These are phyloP conservation scores for Cyclotella sp. DNA, from an alignment of 108 stramenopile genomes.

Conservation along the genomic window DNA sequence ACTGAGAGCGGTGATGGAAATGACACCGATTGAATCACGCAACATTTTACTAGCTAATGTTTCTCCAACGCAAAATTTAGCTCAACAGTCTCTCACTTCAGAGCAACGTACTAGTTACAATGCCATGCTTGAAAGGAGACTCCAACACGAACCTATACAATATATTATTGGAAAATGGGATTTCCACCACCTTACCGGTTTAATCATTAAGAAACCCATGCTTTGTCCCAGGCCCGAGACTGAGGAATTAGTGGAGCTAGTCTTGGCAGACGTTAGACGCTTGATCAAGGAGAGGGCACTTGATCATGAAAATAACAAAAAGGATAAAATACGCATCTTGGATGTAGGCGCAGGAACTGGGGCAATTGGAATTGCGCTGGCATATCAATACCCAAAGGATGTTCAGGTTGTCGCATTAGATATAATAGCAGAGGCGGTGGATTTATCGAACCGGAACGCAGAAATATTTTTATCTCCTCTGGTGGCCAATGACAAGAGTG, in stretches of 20 bases:
- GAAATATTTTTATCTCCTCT: constrained; percentile 42
- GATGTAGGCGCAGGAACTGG: constrained; percentile 95
- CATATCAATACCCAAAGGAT: constrained; percentile 52
- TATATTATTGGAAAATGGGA: constrained; percentile 96
- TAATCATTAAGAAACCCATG: constrained; percentile 76
- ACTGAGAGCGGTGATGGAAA: constrained; percentile 33
- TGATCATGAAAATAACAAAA: background rate
- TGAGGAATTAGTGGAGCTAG: constrained; percentile 90
- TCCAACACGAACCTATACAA: constrained; percentile 86
- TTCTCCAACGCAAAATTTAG: constrained; percentile 20
- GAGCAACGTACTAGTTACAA: constrained; percentile 49
- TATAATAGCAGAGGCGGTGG: constrained; percentile 74
- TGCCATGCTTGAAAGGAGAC: constrained; percentile 56
- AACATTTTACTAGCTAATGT: background rate
- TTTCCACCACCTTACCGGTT: constrained; percentile 74
- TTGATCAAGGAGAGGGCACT: constrained; percentile 14
- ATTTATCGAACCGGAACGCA: constrained; percentile 83
- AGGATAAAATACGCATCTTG: constrained; percentile 63
- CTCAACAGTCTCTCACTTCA: constrained; percentile 46
- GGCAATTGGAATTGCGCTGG: constrained; percentile 89
- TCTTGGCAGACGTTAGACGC: constrained; percentile 47
- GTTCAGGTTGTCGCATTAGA: constrained; percentile 83
- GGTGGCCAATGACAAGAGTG: background rate
- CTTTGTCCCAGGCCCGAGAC: constrained; percentile 96
- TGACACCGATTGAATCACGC: constrained; percentile 5